Base-by-base conservation (phyloP, 805 yeast species). In the Ogataea henricii region DNA sequence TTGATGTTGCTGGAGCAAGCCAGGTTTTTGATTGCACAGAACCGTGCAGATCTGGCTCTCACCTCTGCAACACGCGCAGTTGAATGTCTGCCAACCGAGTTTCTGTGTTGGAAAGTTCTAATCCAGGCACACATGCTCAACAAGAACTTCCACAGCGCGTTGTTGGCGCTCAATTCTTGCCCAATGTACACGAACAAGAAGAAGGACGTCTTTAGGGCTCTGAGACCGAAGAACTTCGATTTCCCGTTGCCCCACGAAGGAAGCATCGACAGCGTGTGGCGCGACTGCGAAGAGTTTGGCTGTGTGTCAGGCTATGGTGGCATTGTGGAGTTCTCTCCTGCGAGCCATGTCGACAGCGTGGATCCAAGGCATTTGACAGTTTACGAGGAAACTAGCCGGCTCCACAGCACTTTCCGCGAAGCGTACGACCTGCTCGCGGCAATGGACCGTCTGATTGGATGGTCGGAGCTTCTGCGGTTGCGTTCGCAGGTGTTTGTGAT, bases 401-500 rank as follows among this genome's bases (percentile, higher is more conserved):
- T 82, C 22, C 72, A 76, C 37, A 78, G 82, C 4, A 79, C 87
- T 1, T 79, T 80, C 51, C 67, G 69, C 25, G 68, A 68, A 45
- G 88, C 87, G 1, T 92, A 89, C 63, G 84, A 83, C 36, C 66
- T 90, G 47, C 66, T 92, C 47, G 82, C 95, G 4, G 72, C 81
- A 7, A 77, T 94, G 54, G 81, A 83, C 2, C 76, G 83, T 16
- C 68, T 74, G 20, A 71, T 83, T 34, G 97, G 97, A 3, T 92
- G 99, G 99, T 89, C 88, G 56, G 79, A 76, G 29, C 65, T 89
- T 29, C 73, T 91, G 54, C 71, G 73, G 47, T 60, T 83, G 32
- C 79, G 96, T 49, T 81, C 90, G 1, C 69, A 74, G 16, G 82
- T 87, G 0, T 92, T 92, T 67, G 81, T 89, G 8, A 92, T 92